Evolutionary conservation across 2,329 filamentous ascomycete species (phyloP).

Genomic region (Diaporthe australafricana): DNA sequence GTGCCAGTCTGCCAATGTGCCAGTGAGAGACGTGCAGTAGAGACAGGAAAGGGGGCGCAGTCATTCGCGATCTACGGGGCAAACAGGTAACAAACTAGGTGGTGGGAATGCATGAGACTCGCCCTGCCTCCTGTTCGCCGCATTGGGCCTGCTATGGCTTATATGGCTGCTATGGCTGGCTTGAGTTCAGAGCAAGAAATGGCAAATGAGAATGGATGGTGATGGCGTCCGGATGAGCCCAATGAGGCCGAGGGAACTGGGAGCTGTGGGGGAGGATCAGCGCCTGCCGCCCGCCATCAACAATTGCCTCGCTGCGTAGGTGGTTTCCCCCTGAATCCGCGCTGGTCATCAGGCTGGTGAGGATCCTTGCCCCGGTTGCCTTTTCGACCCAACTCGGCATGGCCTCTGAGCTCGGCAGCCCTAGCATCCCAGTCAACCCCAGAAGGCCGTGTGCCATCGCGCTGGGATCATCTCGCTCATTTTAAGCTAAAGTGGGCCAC

Average conservation of each 20-base stretch:
- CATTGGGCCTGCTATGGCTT: too few relatives aligned
- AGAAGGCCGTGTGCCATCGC: conserved; percentile 16
- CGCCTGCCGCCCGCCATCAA: too few relatives aligned
- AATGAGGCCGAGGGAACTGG: conserved; percentile 8
- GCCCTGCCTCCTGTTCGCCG: too few relatives aligned
- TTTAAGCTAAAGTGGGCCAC: conserved; percentile 24
- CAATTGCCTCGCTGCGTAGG: too few relatives aligned
- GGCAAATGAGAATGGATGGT: conserved; percentile 3
- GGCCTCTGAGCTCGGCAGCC: not conserved
- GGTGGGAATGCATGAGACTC: not conserved
- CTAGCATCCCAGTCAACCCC: conserved; percentile 1
- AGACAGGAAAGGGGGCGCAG: conserved; percentile 24
- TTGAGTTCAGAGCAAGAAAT: too few relatives aligned
- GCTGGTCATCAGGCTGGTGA: not conserved
- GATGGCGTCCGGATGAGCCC: not conserved
- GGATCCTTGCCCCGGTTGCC: conserved; percentile 2
- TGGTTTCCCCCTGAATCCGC: conserved; percentile 1
- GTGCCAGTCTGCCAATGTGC: not conserved
- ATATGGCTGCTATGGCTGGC: too few relatives aligned
- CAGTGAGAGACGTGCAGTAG: not conserved
- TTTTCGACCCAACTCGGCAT: conserved; percentile 1
- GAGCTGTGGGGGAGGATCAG: not conserved
- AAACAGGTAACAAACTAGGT: not conserved
- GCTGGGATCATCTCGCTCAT: conserved; percentile 37
- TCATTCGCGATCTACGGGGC: not conserved